phyloP scores from a whole-genome alignment of 2,329 filamentous ascomycete species.

The Raffaelea ambrosiae region DNA sequence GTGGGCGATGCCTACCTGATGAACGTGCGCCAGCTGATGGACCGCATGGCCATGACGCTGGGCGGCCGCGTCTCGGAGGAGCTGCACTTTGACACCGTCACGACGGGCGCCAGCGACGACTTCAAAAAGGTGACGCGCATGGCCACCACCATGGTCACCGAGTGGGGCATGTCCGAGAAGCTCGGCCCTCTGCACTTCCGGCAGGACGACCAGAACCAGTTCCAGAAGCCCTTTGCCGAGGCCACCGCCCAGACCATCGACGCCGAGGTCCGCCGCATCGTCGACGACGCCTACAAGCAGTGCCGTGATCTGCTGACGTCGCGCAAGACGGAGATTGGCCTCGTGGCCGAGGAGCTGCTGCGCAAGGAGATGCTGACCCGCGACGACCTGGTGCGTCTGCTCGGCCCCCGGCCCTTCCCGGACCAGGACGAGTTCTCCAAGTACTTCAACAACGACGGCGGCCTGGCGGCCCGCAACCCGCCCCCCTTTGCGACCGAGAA shows the following conservation, averaged over 20 bases:
- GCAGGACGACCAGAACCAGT: constrained; percentile 61
- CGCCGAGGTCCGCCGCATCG: constrained; percentile 79
- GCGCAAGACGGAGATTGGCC: constrained; percentile 80
- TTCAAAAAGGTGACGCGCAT: constrained; percentile 97
- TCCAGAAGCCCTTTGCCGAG: constrained; percentile 95
- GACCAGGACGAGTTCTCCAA: constrained; percentile 87
- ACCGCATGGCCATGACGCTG: constrained; percentile 99
- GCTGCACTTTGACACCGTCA: constrained; percentile 93
- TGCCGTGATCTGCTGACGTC: constrained; percentile 74
- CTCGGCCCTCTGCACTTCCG: constrained; percentile 90
- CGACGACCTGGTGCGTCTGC: constrained; percentile 83
- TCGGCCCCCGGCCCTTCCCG: constrained; percentile 76
- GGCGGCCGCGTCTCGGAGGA: constrained; percentile 94
- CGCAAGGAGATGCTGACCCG: constrained; percentile 83
- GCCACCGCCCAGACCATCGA: constrained; percentile 90
- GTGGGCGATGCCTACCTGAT: constrained; percentile 87
- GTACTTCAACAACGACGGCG: constrained; percentile 67
- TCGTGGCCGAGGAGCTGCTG: constrained; percentile 88
- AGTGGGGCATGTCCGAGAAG: constrained; percentile 96
- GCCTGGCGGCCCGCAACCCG: constrained; percentile 40
- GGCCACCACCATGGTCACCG: constrained; percentile 97
- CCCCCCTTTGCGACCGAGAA: constrained; percentile 41
- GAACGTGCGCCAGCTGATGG: constrained; percentile 93
- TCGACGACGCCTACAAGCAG: constrained; percentile 86
- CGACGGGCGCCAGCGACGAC: constrained; percentile 88